These are phyloP conservation scores for Eimeria tenella DNA, from an alignment of 169 alveolate genomes.

Conservation along the genomic window DNA sequence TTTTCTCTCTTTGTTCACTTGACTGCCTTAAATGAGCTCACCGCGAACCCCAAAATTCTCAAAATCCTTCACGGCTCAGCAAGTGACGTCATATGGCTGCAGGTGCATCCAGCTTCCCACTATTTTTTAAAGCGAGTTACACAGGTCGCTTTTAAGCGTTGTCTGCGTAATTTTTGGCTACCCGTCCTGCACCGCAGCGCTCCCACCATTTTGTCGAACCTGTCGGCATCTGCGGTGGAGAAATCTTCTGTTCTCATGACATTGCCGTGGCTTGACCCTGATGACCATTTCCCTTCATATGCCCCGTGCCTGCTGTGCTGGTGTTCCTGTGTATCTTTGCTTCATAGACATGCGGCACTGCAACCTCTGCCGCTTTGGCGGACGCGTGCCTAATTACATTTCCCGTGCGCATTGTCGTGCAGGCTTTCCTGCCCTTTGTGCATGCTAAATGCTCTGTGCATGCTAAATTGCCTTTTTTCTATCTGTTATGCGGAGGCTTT, in stretches of 20 bases:
- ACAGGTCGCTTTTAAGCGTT: no score
- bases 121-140: background rate
- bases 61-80: conserved; percentile 96
- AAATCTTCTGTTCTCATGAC: background rate
- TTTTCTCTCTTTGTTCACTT: conserved; percentile 86
- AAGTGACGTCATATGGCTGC: conserved; percentile 95
- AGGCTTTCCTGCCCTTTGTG: background rate
- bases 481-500: background rate
- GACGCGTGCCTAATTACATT: no score
- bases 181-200: no score
- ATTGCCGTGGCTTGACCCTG: background rate
- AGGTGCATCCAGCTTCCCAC: conserved; percentile 48
- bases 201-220: no score
- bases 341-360: no score
- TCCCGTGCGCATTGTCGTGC: no score
- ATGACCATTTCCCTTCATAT: no score
- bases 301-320: no score
- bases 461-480: background rate
- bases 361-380: no score
- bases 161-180: no score
- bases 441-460: background rate
- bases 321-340: no score
- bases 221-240: no score
- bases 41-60: conserved; percentile 93
- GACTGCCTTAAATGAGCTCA: conserved; percentile 86